phyloP scores from a whole-genome alignment of 768 basidiomycete genomes.

The Hygrocybe punicea region DNA sequence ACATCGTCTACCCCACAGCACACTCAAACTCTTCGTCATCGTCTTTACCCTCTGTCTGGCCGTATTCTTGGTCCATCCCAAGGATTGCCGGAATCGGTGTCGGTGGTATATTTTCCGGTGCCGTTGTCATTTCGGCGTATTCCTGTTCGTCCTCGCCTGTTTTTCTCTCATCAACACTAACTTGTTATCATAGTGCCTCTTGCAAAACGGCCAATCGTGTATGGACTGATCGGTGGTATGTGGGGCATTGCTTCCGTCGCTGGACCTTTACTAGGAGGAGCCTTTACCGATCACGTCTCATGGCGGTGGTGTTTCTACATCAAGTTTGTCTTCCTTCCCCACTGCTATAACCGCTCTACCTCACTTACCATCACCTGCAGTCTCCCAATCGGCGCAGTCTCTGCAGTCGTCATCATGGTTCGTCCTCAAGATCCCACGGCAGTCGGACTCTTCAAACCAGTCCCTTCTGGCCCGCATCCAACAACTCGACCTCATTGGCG shows the following conservation, averaged over 20 bases:
- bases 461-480: slow-evolving; percentile 11
- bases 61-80: slow-evolving; percentile 15
- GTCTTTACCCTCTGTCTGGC: slow-evolving; percentile 7
- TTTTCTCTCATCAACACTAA: slow-evolving; percentile 18
- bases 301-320: slow-evolving; percentile 30
- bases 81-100: slow-evolving; percentile 2
- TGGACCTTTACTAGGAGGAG: slow-evolving; percentile 35
- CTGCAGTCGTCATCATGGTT: slow-evolving; percentile 18
- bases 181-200: slow-evolving; percentile 18
- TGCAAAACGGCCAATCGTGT: slow-evolving; percentile 20
- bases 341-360: neutral
- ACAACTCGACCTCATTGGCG: slow-evolving; percentile 40
- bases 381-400: slow-evolving; percentile 12
- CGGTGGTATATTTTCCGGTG: slow-evolving; percentile 9
- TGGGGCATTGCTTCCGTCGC: slow-evolving; percentile 36
- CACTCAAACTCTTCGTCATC: slow-evolving; percentile 1
- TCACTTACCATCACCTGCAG: slow-evolving; percentile 14
- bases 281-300: slow-evolving; percentile 28
- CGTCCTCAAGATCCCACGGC: slow-evolving; percentile 13
- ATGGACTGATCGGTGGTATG: slow-evolving; percentile 25
- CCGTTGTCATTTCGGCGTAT: slow-evolving; percentile 25
- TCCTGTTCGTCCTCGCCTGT: slow-evolving; percentile 18
- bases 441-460: slow-evolving; percentile 1
- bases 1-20: neutral
- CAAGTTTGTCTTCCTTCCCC: slow-evolving; percentile 10